Evolutionary conservation across 108 stramenopile genomes (phyloP).

Genomic region (Chaetoceros muelleri): DNA sequence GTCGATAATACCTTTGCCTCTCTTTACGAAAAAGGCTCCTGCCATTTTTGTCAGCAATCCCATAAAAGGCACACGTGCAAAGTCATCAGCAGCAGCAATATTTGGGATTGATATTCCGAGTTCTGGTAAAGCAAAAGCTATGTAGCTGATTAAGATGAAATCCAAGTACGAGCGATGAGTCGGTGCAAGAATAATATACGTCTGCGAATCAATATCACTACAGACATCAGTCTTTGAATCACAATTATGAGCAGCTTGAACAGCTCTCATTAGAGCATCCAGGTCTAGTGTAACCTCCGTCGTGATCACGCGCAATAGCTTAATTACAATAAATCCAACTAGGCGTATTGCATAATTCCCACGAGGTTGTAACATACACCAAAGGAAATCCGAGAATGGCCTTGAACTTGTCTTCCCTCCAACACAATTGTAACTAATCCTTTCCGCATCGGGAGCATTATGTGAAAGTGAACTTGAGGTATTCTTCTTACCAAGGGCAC

Average conservation of each 20-base stretch:
- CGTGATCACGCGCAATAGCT: constrained; percentile 42
- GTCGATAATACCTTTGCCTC: constrained; percentile 38
- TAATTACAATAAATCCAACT: constrained; percentile 42
- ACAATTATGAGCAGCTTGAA: constrained; percentile 10
- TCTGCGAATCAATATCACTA: constrained; percentile 2
- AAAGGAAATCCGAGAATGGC: constrained; percentile 34
- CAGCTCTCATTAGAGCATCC: constrained; percentile 27
- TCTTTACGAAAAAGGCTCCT: constrained; percentile 58
- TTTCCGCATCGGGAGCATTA: constrained; percentile 3
- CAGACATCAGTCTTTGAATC: background rate
- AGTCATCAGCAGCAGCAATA: constrained; percentile 73
- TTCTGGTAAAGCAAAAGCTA: constrained; percentile 74
- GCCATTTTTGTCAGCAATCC: constrained; percentile 45
- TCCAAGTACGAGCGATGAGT: constrained; percentile 84
- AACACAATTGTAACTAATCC: constrained; percentile 7
- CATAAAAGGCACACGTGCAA: constrained; percentile 53
- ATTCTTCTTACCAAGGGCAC: constrained; percentile 11
- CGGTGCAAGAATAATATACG: constrained; percentile 58
- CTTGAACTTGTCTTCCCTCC: constrained; percentile 35
- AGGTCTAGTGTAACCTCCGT: constrained; percentile 60
- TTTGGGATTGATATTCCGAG: constrained; percentile 60
- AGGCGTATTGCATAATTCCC: constrained; percentile 48
- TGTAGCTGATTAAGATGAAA: constrained; percentile 70
- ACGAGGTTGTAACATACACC: constrained; percentile 70
- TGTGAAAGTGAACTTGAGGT: constrained; percentile 4